phyloP scores from a whole-genome alignment of 106 monocot species.

The Dioscorea zingiberensis region DNA sequence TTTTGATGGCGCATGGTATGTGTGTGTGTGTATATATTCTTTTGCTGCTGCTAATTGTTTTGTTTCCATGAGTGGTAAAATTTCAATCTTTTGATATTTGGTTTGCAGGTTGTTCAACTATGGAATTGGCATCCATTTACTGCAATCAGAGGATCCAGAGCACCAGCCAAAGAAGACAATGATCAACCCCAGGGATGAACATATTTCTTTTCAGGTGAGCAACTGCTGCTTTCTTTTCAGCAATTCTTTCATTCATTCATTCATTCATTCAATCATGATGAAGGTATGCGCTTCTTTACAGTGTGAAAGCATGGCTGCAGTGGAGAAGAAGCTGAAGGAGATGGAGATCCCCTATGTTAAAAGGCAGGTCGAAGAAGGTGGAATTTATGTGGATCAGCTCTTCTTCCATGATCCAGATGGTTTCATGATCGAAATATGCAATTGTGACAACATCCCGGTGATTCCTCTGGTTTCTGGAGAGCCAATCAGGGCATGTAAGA shows the following conservation, averaged over 20 bases:
- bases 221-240: neutral
- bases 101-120: constrained; percentile 32
- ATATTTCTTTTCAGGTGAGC: constrained; percentile 37
- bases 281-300: no score
- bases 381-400: constrained; percentile 67
- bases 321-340: constrained; percentile 28
- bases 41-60: no score
- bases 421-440: constrained; percentile 98
- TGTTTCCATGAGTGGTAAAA: no score
- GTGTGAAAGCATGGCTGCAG: constrained; percentile 25
- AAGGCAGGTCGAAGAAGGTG: constrained; percentile 60
- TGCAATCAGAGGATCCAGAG: constrained; percentile 17
- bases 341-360: constrained; percentile 44
- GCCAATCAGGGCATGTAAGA: constrained; percentile 30
- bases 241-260: neutral
- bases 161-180: constrained; percentile 8
- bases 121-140: constrained; percentile 41
- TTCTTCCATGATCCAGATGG: constrained; percentile 97
- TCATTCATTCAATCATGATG: no score
- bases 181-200: constrained; percentile 37
- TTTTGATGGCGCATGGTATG: constrained; percentile 26
- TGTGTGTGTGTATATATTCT: neutral
- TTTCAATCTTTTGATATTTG: no score
- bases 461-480: constrained; percentile 32
- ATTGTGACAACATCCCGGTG: constrained; percentile 87